Evolutionary conservation across 805 yeast genomes (phyloP).

Genomic region (Ogataea paraovalis): DNA sequence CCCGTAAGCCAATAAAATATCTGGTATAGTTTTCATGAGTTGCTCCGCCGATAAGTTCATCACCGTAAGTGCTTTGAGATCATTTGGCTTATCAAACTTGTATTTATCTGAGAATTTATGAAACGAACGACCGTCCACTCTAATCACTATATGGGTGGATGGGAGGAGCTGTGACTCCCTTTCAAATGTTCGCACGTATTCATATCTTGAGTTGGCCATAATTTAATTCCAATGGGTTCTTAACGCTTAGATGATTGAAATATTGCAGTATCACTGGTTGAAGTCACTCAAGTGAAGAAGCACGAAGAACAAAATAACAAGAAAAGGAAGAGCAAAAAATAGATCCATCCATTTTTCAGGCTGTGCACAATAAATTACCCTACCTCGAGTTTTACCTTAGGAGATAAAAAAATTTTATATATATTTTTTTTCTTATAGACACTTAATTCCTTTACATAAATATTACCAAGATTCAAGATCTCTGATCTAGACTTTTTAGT

Average conservation of each 20-base stretch:
- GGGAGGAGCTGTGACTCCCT: slow-evolving; percentile 68
- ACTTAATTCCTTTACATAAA: background rate
- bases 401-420: background rate
- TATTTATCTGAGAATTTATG: slow-evolving; percentile 78
- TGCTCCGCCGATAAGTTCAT: slow-evolving; percentile 79
- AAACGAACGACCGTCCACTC: slow-evolving; percentile 93
- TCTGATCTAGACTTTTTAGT: background rate
- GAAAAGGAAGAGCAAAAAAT: background rate
- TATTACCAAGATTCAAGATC: background rate
- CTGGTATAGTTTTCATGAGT: slow-evolving; percentile 63
- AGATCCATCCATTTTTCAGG: no score
- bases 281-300: no score
- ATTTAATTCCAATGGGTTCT: background rate
- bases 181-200: slow-evolving; percentile 83
- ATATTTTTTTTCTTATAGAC: background rate
- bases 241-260: no score
- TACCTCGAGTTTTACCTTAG: no score
- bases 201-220: slow-evolving; percentile 85
- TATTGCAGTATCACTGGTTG: no score
- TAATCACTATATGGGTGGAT: slow-evolving; percentile 73
- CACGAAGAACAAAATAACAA: background rate
- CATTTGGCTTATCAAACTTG: slow-evolving; percentile 84
- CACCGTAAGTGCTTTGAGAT: slow-evolving; percentile 63
- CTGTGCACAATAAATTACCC: no score
- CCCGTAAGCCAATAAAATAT: slow-evolving; percentile 80